Conservation (phyloP, 306 rosid genomes). For the Macrotyloma uniflorum region DNA sequence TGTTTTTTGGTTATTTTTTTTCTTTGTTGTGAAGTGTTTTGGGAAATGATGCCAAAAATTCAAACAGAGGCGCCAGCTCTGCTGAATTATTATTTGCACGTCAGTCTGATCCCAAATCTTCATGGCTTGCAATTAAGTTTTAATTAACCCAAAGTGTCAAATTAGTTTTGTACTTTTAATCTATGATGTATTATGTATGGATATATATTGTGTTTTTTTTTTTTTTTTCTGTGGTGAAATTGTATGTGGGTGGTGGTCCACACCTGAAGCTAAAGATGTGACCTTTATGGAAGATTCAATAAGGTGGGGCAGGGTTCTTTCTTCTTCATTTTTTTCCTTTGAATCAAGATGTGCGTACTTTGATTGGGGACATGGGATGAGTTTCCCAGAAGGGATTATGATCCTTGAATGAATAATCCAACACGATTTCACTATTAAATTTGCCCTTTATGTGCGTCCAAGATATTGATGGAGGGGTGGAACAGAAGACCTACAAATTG, state of each 20-base stretch:
- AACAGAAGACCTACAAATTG: constrained; percentile 33
- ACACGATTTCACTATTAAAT: constrained; percentile 38
- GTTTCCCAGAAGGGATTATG: constrained; percentile 48
- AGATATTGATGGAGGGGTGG: constrained; percentile 35
- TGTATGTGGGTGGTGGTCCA: constrained; percentile 50
- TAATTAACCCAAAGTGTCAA: constrained; percentile 33
- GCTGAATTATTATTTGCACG: constrained; percentile 56
- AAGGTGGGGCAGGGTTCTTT: constrained; percentile 48
- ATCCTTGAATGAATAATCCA: constrained; percentile 26
- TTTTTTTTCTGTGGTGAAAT: not conserved
- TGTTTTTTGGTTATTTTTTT: constrained; percentile 4
- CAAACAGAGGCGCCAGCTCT: constrained; percentile 67
- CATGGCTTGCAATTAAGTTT: constrained; percentile 5
- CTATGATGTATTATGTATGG: not conserved
- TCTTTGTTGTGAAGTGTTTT: constrained; percentile 42
- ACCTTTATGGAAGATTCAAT: constrained; percentile 46
- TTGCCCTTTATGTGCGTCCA: constrained; percentile 29
- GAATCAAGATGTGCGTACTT: constrained; percentile 50
- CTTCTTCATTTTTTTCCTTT: not conserved
- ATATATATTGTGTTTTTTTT: not conserved
- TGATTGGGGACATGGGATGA: constrained; percentile 45
- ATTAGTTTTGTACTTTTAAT: not conserved
- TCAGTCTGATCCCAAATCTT: constrained; percentile 58
- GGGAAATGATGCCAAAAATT: constrained; percentile 81
- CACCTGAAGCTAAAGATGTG: constrained; percentile 36